phyloP scores from a whole-genome alignment of 2,329 filamentous ascomycete genomes.

The Dryadomyces quercus-mongolicae region DNA sequence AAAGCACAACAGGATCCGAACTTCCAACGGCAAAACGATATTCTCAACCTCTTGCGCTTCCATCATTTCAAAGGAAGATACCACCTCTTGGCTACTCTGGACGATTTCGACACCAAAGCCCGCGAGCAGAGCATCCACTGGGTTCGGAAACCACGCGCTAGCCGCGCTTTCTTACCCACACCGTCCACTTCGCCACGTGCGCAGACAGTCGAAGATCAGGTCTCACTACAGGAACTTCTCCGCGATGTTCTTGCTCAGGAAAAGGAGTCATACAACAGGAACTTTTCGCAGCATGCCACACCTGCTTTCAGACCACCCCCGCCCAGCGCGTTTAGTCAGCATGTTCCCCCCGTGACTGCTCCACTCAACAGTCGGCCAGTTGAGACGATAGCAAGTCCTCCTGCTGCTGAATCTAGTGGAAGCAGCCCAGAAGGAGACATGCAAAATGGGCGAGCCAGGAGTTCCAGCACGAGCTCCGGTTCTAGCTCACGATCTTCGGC shows the following conservation, averaged over 20 bases:
- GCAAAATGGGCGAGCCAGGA: not conserved
- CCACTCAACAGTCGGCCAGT: not conserved
- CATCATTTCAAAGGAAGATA: constrained; percentile 13
- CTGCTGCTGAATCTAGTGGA: not conserved
- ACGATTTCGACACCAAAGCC: constrained; percentile 14
- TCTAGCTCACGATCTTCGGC: constrained; percentile 2
- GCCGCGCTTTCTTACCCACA: constrained; percentile 9
- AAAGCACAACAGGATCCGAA: constrained; percentile 8
- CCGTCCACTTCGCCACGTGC: constrained; percentile 9
- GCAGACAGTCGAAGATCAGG: constrained; percentile 9
- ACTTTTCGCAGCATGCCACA: not conserved
- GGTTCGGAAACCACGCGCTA: constrained; percentile 13
- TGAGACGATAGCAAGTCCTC: not conserved
- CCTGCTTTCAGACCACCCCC: too few relatives aligned
- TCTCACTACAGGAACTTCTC: constrained; percentile 15
- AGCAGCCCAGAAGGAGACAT: not conserved
- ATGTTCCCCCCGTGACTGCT: not conserved
- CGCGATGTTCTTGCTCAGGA: constrained; percentile 11
- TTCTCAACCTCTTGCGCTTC: constrained; percentile 13
- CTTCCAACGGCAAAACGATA: constrained; percentile 12
- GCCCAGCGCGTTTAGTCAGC: not conserved
- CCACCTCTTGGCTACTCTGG: constrained; percentile 8
- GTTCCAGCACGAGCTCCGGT: not conserved
- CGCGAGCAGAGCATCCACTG: constrained; percentile 12
- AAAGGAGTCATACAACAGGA: not conserved